phyloP scores from a whole-genome alignment of 345 rosid species.

The Euphorbia peplus region DNA sequence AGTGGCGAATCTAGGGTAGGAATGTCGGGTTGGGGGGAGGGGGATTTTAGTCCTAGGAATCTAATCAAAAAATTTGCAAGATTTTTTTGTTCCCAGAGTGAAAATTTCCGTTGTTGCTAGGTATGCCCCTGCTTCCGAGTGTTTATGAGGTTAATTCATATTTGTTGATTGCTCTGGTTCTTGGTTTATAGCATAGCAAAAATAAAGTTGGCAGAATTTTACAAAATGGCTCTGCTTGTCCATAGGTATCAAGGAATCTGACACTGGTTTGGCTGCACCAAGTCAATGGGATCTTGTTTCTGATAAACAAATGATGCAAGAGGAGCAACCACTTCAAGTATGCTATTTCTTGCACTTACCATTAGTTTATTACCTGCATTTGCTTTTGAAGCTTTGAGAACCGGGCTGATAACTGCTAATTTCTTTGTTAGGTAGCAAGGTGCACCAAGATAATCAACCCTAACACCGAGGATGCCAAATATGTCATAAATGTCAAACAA shows the following conservation, averaged over 20 bases:
- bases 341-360: neutral
- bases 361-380: neutral
- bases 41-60: too few relatives aligned
- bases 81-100: too few relatives aligned
- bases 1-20: too few relatives aligned
- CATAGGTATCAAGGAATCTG: slow-evolving; percentile 93
- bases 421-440: slow-evolving; percentile 67
- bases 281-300: slow-evolving; percentile 99
- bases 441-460: slow-evolving; percentile 96
- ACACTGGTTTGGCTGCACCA: slow-evolving; percentile 93
- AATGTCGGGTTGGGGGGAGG: too few relatives aligned
- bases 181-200: neutral
- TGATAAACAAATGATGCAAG: slow-evolving; percentile 99
- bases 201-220: neutral
- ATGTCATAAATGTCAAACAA: slow-evolving; percentile 93
- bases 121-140: too few relatives aligned
- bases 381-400: neutral
- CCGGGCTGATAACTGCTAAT: neutral
- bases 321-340: slow-evolving; percentile 93
- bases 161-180: neutral
- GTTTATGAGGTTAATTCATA: neutral
- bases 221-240: neutral
- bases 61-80: too few relatives aligned
- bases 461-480: slow-evolving; percentile 93
- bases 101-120: too few relatives aligned